phyloP scores from a whole-genome alignment of 257 asterid genomes.

The Mentha longifolia region DNA sequence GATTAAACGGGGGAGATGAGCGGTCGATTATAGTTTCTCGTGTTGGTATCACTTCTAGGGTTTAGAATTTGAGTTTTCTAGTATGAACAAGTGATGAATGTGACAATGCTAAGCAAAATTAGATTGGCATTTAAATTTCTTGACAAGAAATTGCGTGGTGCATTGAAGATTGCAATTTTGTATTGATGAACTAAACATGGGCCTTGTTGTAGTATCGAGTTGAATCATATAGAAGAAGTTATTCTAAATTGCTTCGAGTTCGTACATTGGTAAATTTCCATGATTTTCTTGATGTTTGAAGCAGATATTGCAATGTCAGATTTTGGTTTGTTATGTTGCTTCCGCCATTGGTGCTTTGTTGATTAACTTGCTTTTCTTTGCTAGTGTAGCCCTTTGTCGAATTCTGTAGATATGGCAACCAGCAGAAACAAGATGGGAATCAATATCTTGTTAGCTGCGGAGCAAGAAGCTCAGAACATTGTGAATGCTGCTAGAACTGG shows the following conservation, averaged over 20 bases:
- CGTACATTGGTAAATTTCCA: background rate
- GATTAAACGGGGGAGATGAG: background rate
- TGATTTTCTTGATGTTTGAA: constrained; percentile 4
- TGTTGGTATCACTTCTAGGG: background rate
- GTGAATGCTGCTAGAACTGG: constrained; percentile 62
- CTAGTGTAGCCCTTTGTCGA: constrained; percentile 32
- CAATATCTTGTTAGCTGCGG: constrained; percentile 54
- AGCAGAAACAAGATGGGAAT: constrained; percentile 50
- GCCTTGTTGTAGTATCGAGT: background rate
- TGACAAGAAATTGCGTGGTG: background rate
- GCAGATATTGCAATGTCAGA: background rate
- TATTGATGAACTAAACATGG: background rate
- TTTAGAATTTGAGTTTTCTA: background rate
- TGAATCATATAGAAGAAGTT: no score
- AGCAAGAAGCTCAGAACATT: constrained; percentile 60
- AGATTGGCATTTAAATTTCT: background rate
- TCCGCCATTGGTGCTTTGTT: background rate
- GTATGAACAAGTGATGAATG: background rate
- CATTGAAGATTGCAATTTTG: background rate
- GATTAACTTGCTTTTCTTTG: background rate
- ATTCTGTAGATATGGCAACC: constrained; percentile 45
- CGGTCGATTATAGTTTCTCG: background rate
- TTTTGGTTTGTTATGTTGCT: background rate
- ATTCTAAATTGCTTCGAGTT: background rate
- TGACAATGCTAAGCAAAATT: background rate